These are phyloP conservation scores for Poa annua DNA, from an alignment of 176 grass and related monocot genomes.

Conservation along the genomic window DNA sequence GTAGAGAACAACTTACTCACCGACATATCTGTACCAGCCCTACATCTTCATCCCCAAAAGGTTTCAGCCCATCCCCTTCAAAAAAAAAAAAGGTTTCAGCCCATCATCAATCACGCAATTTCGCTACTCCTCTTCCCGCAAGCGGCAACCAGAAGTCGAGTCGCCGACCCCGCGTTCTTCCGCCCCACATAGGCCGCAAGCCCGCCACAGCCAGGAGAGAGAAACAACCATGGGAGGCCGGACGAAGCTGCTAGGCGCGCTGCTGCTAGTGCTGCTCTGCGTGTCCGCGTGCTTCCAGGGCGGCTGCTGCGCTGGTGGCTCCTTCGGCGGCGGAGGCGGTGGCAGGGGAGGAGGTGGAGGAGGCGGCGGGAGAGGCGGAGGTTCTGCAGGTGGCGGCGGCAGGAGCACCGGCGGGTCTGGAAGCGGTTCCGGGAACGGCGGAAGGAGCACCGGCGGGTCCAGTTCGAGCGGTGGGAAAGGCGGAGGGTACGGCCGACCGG, in stretches of 20 bases:
- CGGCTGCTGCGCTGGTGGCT: background rate
- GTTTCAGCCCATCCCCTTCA: background rate
- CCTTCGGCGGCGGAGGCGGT: too few species aligned
- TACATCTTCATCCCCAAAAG: background rate
- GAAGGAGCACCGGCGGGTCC: background rate
- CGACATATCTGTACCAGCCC: background rate
- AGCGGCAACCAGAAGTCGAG: too few species aligned
- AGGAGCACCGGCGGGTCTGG: background rate
- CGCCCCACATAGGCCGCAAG: background rate
- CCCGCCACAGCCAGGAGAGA: background rate
- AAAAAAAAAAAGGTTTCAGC: background rate
- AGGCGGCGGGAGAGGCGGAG: background rate
- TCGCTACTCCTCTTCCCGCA: background rate
- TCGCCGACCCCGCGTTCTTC: too few species aligned
- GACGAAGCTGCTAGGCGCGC: slow-evolving; percentile 17
- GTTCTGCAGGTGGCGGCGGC: background rate
- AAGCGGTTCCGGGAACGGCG: too few species aligned
- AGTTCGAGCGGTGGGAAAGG: background rate
- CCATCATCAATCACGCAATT: background rate
- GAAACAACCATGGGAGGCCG: background rate
- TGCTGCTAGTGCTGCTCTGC: slow-evolving; percentile 41
- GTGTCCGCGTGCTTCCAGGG: slow-evolving; percentile 25
- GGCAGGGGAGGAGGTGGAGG: too few species aligned
- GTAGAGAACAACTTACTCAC: background rate
- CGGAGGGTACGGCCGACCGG: background rate